phyloP scores from a whole-genome alignment of 176 grass and related monocot genomes.

The Aechmea fasciata region DNA sequence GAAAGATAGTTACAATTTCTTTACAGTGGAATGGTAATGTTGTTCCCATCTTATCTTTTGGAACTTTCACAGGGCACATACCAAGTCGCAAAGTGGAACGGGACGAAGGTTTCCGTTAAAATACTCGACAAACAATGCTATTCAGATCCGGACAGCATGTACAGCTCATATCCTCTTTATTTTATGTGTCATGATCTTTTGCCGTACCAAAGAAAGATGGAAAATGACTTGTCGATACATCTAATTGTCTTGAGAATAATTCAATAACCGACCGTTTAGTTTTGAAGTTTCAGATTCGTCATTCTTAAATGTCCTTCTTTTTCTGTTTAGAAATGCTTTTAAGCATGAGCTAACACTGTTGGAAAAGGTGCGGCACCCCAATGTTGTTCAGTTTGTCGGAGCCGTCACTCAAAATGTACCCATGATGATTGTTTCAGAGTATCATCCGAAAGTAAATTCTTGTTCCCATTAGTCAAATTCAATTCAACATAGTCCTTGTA shows the following conservation, averaged over 20 bases:
- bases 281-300: not conserved
- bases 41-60: conserved; percentile 1
- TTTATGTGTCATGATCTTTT: not conserved
- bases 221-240: not conserved
- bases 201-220: not conserved
- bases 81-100: conserved; percentile 94
- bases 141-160: conserved; percentile 61
- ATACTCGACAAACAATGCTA: conserved; percentile 87
- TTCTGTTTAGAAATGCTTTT: conserved; percentile 57
- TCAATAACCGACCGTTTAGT: not conserved
- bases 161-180: conserved; percentile 13
- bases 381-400: conserved; percentile 82
- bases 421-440: conserved; percentile 96
- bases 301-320: conserved; percentile 16
- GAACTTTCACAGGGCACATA: conserved; percentile 46
- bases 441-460: conserved; percentile 47
- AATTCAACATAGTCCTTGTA: not conserved
- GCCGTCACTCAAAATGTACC: conserved; percentile 90
- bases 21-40: not conserved
- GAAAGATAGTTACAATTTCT: too few relatives aligned
- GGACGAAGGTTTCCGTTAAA: conserved; percentile 84
- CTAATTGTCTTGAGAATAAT: not conserved
- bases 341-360: conserved; percentile 65
- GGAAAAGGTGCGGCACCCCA: conserved; percentile 83
- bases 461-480: not conserved